Evolutionary conservation across 768 basidiomycete species (phyloP), one percentile per base, ranked within the genome.

Genomic region (Podaxis rugospora): DNA sequence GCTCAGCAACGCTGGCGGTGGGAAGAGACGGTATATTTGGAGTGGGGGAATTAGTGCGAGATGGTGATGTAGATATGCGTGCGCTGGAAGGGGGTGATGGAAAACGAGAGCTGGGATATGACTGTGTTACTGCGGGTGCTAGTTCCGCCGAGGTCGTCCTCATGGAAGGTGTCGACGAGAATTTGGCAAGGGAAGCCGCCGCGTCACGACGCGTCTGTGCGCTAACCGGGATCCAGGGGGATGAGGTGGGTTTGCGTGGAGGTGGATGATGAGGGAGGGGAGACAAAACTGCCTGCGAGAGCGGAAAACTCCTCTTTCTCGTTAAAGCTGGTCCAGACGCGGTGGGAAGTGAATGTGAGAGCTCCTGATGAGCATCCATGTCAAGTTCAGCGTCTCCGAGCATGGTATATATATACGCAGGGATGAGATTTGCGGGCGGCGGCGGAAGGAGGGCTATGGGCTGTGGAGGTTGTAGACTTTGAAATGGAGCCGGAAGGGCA

Each of bases 21-120:
- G 47, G 57, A 58, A 39, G 6, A 23, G 57, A 21, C 11, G 47
- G 50, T 58, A 58, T 58, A 58, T 51, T 58, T 58, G 57, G 57
- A 21, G 21, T 9, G 36, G 57, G 23, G 35, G 36, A 51, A 36
- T 39, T 27, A 25, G 42, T 14, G 13, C 14, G 40, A 23, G 42
- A 28, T n/a, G 42, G 25, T 39, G 49, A 42, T 42, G 55, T 2
- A 44, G 40, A 42, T 55, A 42, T 13, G 9, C 23, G 39, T 6
- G 39, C 18, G 27, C 32, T 47, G 55, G 55, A 28, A 36, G 28
- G 13, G 55, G 55, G 44, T 57, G 55, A 49, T 49, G 55, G 55
- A 25, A 35, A 13, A 11, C 10, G 28, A n/a, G 46, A 16, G 28
- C 18, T 49, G 28, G 27, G 36, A 21, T 23, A 6, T 10, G 47